These are phyloP conservation scores for Vigna mungo DNA, from an alignment of 306 rosid genomes.

Conservation along the genomic window DNA sequence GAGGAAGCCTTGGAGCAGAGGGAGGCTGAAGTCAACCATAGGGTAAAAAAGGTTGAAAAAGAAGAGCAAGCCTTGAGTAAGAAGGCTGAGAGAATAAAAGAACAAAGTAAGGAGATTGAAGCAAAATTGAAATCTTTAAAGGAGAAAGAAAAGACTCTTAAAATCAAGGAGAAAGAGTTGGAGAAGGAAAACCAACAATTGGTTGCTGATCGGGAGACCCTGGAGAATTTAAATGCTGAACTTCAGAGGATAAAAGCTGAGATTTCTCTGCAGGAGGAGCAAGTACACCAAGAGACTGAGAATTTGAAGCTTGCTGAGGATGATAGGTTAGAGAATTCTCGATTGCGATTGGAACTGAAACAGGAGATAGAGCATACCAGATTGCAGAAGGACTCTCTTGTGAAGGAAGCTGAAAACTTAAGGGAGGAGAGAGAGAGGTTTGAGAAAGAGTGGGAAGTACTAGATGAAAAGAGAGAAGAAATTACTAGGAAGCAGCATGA, in stretches of 20 bases:
- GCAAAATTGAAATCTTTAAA: conserved; percentile 56
- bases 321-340: conserved; percentile 80
- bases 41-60: conserved; percentile 71
- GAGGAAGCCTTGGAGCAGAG: conserved; percentile 58
- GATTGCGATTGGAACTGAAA: conserved; percentile 70
- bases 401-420: conserved; percentile 70
- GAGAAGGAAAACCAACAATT: conserved; percentile 69
- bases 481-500: conserved; percentile 53
- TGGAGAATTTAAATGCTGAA: conserved; percentile 63
- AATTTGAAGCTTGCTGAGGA: conserved; percentile 60
- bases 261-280: conserved; percentile 64
- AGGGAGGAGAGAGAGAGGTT: conserved; percentile 79
- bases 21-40: conserved; percentile 75
- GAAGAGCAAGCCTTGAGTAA: conserved; percentile 70
- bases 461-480: conserved; percentile 77
- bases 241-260: conserved; percentile 64
- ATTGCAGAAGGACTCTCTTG: conserved; percentile 59
- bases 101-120: conserved; percentile 75
- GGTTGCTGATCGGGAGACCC: conserved; percentile 60
- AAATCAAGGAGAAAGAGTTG: conserved; percentile 69
- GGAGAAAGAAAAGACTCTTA: conserved; percentile 70
- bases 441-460: conserved; percentile 86
- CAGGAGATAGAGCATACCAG: conserved; percentile 78
- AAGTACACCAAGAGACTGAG: conserved; percentile 65
- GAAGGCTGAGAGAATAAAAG: conserved; percentile 81